Conservation (phyloP, 805 yeast genomes). For the Candida broadrunensis region DNA sequence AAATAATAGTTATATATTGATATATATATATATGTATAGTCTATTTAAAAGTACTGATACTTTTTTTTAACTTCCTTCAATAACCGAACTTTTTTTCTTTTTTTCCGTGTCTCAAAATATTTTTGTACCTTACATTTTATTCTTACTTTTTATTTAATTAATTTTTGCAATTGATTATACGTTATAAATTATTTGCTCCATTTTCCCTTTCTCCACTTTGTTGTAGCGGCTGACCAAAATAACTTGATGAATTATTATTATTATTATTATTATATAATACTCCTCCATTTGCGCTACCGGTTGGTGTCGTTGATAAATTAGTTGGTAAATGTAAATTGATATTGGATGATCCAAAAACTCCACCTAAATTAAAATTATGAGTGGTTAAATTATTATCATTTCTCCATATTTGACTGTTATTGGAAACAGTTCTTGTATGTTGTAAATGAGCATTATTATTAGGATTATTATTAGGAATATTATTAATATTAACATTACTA, state of each 20-base stretch:
- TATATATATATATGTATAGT: no score
- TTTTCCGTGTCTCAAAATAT: neutral
- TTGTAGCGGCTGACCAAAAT: neutral
- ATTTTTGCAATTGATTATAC: no score
- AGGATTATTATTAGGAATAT: neutral
- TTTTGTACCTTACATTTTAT: neutral
- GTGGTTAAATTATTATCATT: slow-evolving; percentile 10
- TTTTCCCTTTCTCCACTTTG: no score
- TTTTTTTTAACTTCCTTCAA: neutral
- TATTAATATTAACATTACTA: slow-evolving; percentile 6
- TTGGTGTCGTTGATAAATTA: neutral
- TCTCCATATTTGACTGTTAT: slow-evolving; percentile 19
- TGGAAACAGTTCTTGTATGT: slow-evolving; percentile 15
- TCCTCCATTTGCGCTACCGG: neutral
- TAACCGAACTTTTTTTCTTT: neutral
- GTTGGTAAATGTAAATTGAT: slow-evolving; percentile 1
- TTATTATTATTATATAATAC: neutral
- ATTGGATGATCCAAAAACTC: slow-evolving; percentile 12
- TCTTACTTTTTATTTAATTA: no score
- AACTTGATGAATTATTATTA: neutral
- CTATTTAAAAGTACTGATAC: no score
- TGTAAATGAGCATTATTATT: slow-evolving; percentile 6
- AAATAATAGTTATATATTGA: no score
- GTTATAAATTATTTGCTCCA: no score
- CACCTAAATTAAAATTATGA: slow-evolving; percentile 8